phyloP scores from a whole-genome alignment of 164 flowering plant species.

The Tinospora cordifolia region DNA sequence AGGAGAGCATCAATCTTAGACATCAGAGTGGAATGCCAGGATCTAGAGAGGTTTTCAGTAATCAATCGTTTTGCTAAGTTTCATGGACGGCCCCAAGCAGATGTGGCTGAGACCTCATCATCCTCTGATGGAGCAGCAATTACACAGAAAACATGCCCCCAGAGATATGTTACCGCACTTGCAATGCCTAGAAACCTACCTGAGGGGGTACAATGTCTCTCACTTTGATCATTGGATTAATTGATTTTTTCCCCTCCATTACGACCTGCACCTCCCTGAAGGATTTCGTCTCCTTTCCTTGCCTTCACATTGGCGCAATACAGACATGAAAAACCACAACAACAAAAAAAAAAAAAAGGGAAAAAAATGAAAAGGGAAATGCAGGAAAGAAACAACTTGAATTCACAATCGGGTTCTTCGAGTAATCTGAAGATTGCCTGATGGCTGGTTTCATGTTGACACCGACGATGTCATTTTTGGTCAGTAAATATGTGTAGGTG shows the following conservation, averaged over 20 bases:
- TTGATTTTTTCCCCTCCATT: slow-evolving; percentile 28
- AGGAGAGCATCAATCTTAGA: slow-evolving; percentile 47
- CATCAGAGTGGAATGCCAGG: slow-evolving; percentile 57
- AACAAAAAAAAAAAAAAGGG: neutral
- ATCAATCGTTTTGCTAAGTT: slow-evolving; percentile 83
- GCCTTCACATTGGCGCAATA: neutral
- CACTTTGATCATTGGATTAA: slow-evolving; percentile 52
- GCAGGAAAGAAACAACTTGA: slow-evolving; percentile 4
- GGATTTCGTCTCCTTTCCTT: neutral
- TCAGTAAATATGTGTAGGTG: slow-evolving; percentile 4
- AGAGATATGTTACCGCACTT: slow-evolving; percentile 64
- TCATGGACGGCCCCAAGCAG: slow-evolving; percentile 43
- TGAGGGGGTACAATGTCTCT: slow-evolving; percentile 69
- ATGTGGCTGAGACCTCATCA: slow-evolving; percentile 32
- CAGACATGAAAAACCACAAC: neutral
- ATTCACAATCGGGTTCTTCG: slow-evolving; percentile 1
- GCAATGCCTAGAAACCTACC: slow-evolving; percentile 68
- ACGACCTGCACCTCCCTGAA: slow-evolving; percentile 14
- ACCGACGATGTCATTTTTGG: neutral
- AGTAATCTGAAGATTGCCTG: neutral
- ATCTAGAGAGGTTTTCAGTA: slow-evolving; percentile 57
- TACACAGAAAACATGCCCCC: slow-evolving; percentile 35
- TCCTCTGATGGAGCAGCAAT: slow-evolving; percentile 30
- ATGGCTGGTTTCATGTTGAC: neutral
- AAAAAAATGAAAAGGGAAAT: neutral